Evolutionary conservation across 2,329 filamentous ascomycete genomes (phyloP).

Genomic region (Venturia asperata): DNA sequence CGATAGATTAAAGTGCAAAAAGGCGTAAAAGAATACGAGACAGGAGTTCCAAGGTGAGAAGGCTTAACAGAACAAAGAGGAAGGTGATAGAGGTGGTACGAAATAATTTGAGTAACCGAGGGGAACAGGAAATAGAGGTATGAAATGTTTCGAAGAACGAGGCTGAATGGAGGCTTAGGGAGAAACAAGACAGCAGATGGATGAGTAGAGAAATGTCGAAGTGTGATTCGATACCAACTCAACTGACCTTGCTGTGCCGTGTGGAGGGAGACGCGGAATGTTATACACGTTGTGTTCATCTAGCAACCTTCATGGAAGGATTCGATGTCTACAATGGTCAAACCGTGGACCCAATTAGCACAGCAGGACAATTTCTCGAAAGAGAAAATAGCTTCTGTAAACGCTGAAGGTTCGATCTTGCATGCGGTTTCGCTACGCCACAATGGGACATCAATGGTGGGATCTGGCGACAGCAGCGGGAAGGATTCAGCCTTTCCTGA

Average conservation of each 20-base stretch:
- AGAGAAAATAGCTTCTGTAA: conserved; percentile 6
- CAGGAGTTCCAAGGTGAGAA: neutral
- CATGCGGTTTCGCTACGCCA: conserved; percentile 5
- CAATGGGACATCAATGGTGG: conserved; percentile 1
- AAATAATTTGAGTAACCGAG: conserved; percentile 1
- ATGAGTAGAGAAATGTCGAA: neutral
- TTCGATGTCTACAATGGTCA: neutral
- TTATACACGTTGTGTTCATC: neutral
- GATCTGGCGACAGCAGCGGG: conserved; percentile 1
- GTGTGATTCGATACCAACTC: neutral
- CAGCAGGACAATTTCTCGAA: neutral
- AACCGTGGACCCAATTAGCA: neutral
- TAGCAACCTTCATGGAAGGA: conserved; percentile 1
- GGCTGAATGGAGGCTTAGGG: neutral
- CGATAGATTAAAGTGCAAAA: neutral
- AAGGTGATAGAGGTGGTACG: neutral
- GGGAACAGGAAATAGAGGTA: conserved; percentile 4
- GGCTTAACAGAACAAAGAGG: neutral
- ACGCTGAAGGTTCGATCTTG: conserved; percentile 11
- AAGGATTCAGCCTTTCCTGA: neutral
- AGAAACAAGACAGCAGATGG: neutral
- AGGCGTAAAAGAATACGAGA: conserved; percentile 7
- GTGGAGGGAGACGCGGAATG: neutral
- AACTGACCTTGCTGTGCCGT: conserved; percentile 6
- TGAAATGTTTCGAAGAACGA: neutral